Evolutionary conservation across 2,329 filamentous ascomycete species (phyloP), one percentile per base, ranked within the genome.

Genomic region (Ophiostoma ulmi): DNA sequence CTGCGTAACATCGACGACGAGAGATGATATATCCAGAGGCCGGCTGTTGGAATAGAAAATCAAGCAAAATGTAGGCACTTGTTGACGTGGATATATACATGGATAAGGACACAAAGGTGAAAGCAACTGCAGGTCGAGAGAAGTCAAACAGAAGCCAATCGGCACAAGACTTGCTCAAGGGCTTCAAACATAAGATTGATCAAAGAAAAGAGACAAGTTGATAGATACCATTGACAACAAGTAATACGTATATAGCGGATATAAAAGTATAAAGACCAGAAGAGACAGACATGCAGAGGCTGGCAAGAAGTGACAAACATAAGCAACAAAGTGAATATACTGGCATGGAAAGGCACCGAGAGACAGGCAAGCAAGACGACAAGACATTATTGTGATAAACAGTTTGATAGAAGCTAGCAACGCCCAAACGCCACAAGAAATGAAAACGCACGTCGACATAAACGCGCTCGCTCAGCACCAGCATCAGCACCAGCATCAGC

Each of bases 351-450:
- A 20, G 44, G 14, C 14, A 48, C 4, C 14, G 14, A 48, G 44
- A 48, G 38, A 39, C 7, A 39, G 38, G 10, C 38, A 39, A 39
- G 38, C 38, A 7, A 20, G 4, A 20, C 14, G 17, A 48, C 22
- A 31, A 31, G 31, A 31, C 31, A 31, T 31, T 3, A 31, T 31
- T 31, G 31, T 31, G 31, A 31, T 31, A 63, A 26, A 35, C 35
- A 14, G 13, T 26, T 31, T n/a, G 22, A 65, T 41, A 64, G 22
- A 67, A 66, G 36, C 65, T 66, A 44, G 36, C 63, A 67, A 67
- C 65, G n/a, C 65, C 63, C 65, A 26, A 67, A 67, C 65, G 65
- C 65, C 65, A 39, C 65, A 44, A 41, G 26, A 66, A 39, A 48
- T 22, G 22, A 7, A 17, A 41, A 39, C 31, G 36, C 13, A 65